Conservation (phyloP, 192 early-diverging fungal genomes). For the Gamsiella multidivaricata region DNA sequence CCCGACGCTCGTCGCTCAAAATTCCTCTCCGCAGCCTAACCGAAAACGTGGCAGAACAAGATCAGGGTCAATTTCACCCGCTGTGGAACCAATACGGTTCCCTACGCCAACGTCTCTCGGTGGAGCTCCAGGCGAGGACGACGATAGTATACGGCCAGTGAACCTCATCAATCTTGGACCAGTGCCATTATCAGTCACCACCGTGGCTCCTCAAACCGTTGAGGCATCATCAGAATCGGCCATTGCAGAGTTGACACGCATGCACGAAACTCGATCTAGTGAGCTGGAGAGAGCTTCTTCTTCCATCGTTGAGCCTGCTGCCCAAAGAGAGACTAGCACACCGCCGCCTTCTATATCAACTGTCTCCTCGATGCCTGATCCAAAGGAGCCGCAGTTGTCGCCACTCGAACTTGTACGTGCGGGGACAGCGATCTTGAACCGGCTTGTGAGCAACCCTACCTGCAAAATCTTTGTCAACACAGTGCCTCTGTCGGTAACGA, state of each 20-base stretch:
- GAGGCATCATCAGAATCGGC: too few relatives aligned
- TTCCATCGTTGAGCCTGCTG: neutral
- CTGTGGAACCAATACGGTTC: slow-evolving; percentile 3
- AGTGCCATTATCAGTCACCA: too few relatives aligned
- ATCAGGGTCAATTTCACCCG: too few relatives aligned
- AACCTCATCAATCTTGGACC: too few relatives aligned
- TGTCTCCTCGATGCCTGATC: neutral
- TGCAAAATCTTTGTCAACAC: slow-evolving; percentile 35
- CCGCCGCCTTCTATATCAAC: neutral
- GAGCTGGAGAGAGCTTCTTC: neutral
- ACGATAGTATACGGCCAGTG: too few relatives aligned
- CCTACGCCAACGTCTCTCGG: slow-evolving; percentile 19
- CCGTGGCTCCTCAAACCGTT: too few relatives aligned
- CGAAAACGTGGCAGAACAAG: too few relatives aligned
- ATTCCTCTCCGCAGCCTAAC: too few relatives aligned
- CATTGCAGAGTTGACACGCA: too few relatives aligned
- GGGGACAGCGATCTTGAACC: slow-evolving; percentile 26
- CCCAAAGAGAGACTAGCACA: neutral
- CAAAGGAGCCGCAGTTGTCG: neutral
- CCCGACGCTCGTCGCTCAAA: too few relatives aligned
- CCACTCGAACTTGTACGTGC: slow-evolving; percentile 35
- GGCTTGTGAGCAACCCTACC: slow-evolving; percentile 22
- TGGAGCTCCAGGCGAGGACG: slow-evolving; percentile 1
- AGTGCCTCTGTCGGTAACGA: slow-evolving; percentile 46
- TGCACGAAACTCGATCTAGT: neutral